Evolutionary conservation across 2,329 filamentous ascomycete genomes (phyloP).

Genomic region (Aspergillus sojae): DNA sequence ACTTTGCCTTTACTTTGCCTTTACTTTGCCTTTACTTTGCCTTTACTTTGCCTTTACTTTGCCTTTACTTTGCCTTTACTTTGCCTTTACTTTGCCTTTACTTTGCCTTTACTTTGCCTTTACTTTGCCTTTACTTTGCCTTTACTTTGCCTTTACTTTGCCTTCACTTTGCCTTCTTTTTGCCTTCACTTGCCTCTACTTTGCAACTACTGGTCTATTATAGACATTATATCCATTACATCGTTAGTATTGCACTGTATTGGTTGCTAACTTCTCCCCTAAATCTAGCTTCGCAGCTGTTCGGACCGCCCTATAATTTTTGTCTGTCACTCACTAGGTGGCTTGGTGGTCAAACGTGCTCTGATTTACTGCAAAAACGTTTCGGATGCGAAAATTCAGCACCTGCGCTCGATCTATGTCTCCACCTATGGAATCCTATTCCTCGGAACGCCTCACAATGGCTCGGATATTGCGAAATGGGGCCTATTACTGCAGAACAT

Average conservation of each 20-base stretch:
- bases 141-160: neutral
- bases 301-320: constrained; percentile 71
- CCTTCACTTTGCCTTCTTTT: too few relatives aligned
- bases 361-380: constrained; percentile 69
- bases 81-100: neutral
- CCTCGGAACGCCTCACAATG: constrained; percentile 74
- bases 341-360: constrained; percentile 71
- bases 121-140: too few relatives aligned
- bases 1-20: too few relatives aligned
- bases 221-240: too few relatives aligned
- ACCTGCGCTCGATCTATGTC: constrained; percentile 69
- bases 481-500: constrained; percentile 69
- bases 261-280: neutral
- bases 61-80: too few relatives aligned
- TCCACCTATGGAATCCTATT: constrained; percentile 78
- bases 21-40: neutral
- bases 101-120: too few relatives aligned
- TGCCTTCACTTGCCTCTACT: neutral
- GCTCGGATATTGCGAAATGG: constrained; percentile 70
- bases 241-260: neutral
- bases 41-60: neutral
- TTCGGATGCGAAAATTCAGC: constrained; percentile 61
- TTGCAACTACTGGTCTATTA: too few relatives aligned
- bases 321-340: constrained; percentile 74
- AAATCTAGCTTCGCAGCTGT: constrained; percentile 47